phyloP scores from a whole-genome alignment of 805 yeast species.

The Jamesozyma jinghongensis region DNA sequence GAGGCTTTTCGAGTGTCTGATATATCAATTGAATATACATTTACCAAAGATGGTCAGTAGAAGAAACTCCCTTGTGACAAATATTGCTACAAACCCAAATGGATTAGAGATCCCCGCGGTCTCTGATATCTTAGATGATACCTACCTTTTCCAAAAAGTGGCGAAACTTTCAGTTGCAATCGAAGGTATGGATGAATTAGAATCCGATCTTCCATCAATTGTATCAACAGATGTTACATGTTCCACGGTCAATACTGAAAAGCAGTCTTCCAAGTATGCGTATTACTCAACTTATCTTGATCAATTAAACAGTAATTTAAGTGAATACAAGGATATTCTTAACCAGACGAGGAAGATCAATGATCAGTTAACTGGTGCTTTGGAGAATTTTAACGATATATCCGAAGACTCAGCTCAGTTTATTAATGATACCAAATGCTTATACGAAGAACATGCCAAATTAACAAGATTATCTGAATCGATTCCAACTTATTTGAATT shows the following conservation, averaged over 20 bases:
- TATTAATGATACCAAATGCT: constrained; percentile 35
- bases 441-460: constrained; percentile 39
- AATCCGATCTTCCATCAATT: neutral
- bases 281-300: constrained; percentile 15
- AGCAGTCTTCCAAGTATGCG: constrained; percentile 7
- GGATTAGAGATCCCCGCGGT: constrained; percentile 9
- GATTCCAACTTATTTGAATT: constrained; percentile 49
- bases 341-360: constrained; percentile 32
- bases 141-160: constrained; percentile 17
- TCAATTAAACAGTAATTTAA: constrained; percentile 27
- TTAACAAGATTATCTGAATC: constrained; percentile 45
- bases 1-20: too few relatives aligned
- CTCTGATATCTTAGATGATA: constrained; percentile 22
- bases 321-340: constrained; percentile 34
- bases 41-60: constrained; percentile 29
- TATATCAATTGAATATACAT: too few relatives aligned
- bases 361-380: constrained; percentile 22
- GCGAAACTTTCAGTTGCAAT: constrained; percentile 13
- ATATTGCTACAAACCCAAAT: constrained; percentile 42
- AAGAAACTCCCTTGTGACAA: constrained; percentile 53
- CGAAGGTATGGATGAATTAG: neutral
- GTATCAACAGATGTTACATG: neutral
- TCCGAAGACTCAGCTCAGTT: constrained; percentile 31
- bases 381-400: constrained; percentile 29
- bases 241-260: neutral